Conservation (phyloP, 768 basidiomycete genomes). For the Pleurotus cornucopiae region DNA sequence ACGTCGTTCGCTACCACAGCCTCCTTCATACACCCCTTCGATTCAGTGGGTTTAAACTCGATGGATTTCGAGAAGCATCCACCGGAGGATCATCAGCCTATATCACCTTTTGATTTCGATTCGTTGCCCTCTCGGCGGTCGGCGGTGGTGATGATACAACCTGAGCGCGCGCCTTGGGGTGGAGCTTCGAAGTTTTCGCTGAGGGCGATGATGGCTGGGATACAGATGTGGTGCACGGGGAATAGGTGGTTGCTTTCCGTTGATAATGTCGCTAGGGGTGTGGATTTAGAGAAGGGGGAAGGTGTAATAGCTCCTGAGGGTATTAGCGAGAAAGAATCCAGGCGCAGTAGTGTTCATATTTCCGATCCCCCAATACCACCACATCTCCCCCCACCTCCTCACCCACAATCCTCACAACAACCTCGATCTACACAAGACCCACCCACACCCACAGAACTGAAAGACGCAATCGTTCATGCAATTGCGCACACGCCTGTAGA, state of each 20-base stretch:
- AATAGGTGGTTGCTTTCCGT: constrained; percentile 29
- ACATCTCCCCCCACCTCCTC: neutral
- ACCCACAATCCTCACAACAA: neutral
- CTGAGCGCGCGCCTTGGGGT: constrained; percentile 14
- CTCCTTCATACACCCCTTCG: constrained; percentile 46
- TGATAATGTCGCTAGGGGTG: constrained; percentile 2
- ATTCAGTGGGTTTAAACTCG: constrained; percentile 16
- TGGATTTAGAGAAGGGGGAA: constrained; percentile 17
- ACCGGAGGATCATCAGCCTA: constrained; percentile 34
- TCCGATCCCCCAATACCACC: neutral
- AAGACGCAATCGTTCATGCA: constrained; percentile 10
- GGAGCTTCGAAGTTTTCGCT: constrained; percentile 19
- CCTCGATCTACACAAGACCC: neutral
- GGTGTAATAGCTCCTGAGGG: neutral
- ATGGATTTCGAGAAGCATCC: constrained; percentile 20
- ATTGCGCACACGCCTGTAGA: constrained; percentile 9
- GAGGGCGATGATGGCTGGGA: constrained; percentile 30
- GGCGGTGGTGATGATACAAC: constrained; percentile 15
- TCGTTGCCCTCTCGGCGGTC: constrained; percentile 35
- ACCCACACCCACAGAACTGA: neutral
- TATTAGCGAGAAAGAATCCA: neutral
- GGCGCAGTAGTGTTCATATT: neutral
- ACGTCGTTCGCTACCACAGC: constrained; percentile 35
- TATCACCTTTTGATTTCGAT: constrained; percentile 48
- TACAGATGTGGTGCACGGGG: constrained; percentile 39